phyloP scores from a whole-genome alignment of 768 basidiomycete genomes.

The Auricularia sp. region DNA sequence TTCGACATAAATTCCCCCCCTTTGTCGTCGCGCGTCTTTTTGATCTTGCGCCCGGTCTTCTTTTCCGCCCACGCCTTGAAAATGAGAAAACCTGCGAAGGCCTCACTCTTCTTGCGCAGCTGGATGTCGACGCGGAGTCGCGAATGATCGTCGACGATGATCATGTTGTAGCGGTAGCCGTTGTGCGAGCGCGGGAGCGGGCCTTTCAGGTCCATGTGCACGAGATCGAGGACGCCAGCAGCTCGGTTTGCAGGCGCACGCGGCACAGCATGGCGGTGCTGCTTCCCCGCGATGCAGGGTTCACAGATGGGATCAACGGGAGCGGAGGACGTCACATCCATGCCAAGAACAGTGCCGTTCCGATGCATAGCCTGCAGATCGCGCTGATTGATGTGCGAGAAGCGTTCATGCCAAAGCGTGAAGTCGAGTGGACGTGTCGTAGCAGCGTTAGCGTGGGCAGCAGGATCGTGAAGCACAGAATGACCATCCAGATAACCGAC shows the following conservation, averaged over 20 bases:
- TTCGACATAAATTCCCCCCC: slow-evolving; percentile 1
- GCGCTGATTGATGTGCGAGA: not conserved
- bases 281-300: not conserved
- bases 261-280: not conserved
- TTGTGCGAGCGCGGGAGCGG: not conserved
- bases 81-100: not conserved
- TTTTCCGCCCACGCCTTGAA: not conserved
- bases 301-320: not conserved
- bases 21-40: not conserved
- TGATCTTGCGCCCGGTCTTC: too few species aligned
- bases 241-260: not conserved
- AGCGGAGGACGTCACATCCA: not conserved
- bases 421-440: not conserved
- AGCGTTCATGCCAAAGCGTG: not conserved
- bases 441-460: not conserved
- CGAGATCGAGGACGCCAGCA: not conserved
- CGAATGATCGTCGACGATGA: not conserved
- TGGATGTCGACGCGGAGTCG: not conserved
- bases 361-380: not conserved
- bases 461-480: not conserved
- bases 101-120: not conserved
- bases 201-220: not conserved
- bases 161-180: not conserved
- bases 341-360: not conserved
- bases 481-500: not conserved